Percentiles rank a stretch among this genome's conserved stretches.
Evolutionary conservation across 129 eudicot species (phyloP).

Genomic region (Solidago caesia): DNA sequence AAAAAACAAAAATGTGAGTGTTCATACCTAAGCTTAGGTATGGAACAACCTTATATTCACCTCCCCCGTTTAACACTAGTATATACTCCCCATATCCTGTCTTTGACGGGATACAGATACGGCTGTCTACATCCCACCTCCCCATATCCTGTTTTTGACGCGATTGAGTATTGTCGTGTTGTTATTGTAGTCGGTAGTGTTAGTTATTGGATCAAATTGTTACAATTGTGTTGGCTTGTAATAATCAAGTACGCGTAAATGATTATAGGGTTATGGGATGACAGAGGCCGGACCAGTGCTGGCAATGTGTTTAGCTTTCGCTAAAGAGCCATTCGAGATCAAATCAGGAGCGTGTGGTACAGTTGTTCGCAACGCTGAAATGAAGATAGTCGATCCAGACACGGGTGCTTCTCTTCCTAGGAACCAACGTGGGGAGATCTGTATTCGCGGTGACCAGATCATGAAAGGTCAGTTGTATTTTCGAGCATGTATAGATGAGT

Average conservation of each 20-base stretch:
- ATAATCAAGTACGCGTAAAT: background rate
- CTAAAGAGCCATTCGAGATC: slow-evolving; percentile 75
- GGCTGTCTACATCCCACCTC: no score
- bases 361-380: slow-evolving; percentile 79
- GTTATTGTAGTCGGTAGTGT: no score
- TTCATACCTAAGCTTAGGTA: no score
- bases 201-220: no score
- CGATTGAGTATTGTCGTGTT: no score
- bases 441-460: slow-evolving; percentile 88
- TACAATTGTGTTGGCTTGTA: background rate
- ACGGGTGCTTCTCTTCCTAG: slow-evolving; percentile 60
- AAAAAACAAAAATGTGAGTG: no score
- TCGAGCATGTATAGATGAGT: background rate
- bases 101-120: no score
- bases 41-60: no score
- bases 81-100: no score
- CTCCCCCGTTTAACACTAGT: no score
- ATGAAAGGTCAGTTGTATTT: slow-evolving; percentile 67
- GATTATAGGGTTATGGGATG: slow-evolving; percentile 88
- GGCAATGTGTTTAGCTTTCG: slow-evolving; percentile 91
- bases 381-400: slow-evolving; percentile 85
- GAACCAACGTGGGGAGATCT: slow-evolving; percentile 83
- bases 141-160: no score
- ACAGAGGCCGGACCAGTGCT: slow-evolving; percentile 97
- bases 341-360: slow-evolving; percentile 94